phyloP scores from a whole-genome alignment of 176 grass and related monocot genomes.

The Carex pumila region DNA sequence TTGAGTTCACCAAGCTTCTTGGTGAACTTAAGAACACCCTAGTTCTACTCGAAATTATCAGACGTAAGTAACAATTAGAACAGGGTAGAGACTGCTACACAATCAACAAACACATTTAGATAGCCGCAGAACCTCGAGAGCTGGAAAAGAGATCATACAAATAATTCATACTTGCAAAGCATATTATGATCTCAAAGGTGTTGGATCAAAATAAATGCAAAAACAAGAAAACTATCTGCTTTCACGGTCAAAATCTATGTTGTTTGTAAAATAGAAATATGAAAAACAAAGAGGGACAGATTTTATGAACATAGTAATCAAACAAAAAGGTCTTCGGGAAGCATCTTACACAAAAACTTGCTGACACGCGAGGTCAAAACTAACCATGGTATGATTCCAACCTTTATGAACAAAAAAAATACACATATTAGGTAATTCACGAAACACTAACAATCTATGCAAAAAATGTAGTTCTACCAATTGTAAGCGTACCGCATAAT shows the following conservation, averaged over 20 bases:
- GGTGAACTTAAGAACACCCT: too few species aligned
- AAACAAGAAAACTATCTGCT: not conserved
- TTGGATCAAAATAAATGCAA: not conserved
- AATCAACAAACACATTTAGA: not conserved
- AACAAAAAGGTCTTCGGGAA: constrained; percentile 17
- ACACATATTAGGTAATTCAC: not conserved
- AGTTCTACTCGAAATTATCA: not conserved
- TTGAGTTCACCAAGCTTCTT: too few species aligned
- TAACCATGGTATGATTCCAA: constrained; percentile 90
- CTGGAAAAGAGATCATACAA: not conserved
- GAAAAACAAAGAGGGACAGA: constrained; percentile 3
- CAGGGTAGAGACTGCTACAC: not conserved
- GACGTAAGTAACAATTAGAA: not conserved
- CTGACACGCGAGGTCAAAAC: constrained; percentile 59
- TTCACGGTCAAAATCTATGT: not conserved
- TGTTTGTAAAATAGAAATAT: not conserved
- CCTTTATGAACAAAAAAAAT: constrained; percentile 28
- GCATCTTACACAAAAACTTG: constrained; percentile 60
- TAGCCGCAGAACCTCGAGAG: not conserved
- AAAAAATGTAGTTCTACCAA: not conserved
- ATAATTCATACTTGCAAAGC: not conserved
- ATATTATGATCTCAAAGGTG: not conserved
- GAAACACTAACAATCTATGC: not conserved
- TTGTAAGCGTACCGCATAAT: constrained; percentile 35
- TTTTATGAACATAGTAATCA: constrained; percentile 14